Evolutionary conservation across 1,139 yeast genomes (phyloP).

Genomic region (Geotrichum histeridarum): DNA sequence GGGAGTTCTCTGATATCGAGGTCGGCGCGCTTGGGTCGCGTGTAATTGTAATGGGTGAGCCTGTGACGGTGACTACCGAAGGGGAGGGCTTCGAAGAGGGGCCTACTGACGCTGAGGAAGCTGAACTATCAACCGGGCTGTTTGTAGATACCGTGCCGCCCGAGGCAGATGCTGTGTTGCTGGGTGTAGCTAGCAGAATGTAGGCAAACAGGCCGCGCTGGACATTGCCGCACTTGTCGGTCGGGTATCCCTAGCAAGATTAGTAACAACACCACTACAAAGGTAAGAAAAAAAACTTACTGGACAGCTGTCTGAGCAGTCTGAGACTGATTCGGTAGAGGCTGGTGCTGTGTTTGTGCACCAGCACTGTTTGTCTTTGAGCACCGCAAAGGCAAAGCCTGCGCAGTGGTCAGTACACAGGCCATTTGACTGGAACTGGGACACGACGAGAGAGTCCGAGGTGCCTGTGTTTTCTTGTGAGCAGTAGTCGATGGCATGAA

Average conservation of each 20-base stretch:
- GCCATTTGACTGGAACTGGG: slow-evolving; percentile 51
- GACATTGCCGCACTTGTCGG: slow-evolving; percentile 44
- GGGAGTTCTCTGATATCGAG: slow-evolving; percentile 18
- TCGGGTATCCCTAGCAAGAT: slow-evolving; percentile 23
- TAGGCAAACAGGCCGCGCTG: slow-evolving; percentile 44
- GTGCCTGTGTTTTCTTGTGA: slow-evolving; percentile 45
- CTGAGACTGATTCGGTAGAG: slow-evolving; percentile 27
- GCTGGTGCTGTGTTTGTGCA: slow-evolving; percentile 54
- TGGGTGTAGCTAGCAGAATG: slow-evolving; percentile 39
- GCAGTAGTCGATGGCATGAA: slow-evolving; percentile 38
- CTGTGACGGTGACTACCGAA: slow-evolving; percentile 28
- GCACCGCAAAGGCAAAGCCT: slow-evolving; percentile 53
- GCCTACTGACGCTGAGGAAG: not conserved
- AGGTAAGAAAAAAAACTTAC: not conserved
- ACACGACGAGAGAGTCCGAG: slow-evolving; percentile 24
- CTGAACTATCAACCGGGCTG: not conserved
- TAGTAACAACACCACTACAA: not conserved
- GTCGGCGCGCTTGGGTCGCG: slow-evolving; percentile 16
- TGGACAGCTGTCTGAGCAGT: slow-evolving; percentile 52
- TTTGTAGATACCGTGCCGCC: slow-evolving; percentile 22
- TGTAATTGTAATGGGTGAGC: slow-evolving; percentile 23
- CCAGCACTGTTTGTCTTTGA: slow-evolving; percentile 53
- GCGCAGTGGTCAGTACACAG: slow-evolving; percentile 48
- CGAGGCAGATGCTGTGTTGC: slow-evolving; percentile 27
- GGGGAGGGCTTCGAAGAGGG: slow-evolving; percentile 3